Percentiles rank a stretch among this genome's conserved stretches.
Evolutionary conservation across 2,329 filamentous ascomycete genomes (phyloP).

Genomic region (Epichloe uncinata): DNA sequence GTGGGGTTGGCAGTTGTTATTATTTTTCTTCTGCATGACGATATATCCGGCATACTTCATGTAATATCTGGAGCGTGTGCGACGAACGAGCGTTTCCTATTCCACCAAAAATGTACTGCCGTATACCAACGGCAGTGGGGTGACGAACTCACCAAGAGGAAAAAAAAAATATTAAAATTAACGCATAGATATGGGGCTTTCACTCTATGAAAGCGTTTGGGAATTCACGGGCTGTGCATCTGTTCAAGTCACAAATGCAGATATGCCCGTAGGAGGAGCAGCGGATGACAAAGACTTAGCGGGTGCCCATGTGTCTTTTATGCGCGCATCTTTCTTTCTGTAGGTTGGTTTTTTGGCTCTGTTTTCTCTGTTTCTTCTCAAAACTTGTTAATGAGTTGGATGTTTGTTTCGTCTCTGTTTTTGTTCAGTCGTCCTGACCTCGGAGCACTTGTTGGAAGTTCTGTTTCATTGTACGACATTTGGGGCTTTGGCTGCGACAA

Average conservation of each 20-base stretch:
- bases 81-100: slow-evolving; percentile 4
- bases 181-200: slow-evolving; percentile 31
- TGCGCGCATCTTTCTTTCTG: slow-evolving; percentile 14
- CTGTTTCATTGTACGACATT: slow-evolving; percentile 9
- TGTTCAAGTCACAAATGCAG: slow-evolving; percentile 24
- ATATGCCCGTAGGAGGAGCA: slow-evolving; percentile 17
- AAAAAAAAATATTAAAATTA: slow-evolving; percentile 28
- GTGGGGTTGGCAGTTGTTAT: slow-evolving; percentile 8
- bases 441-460: slow-evolving; percentile 11
- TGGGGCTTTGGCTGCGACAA: background rate
- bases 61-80: slow-evolving; percentile 9
- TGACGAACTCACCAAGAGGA: slow-evolving; percentile 31
- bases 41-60: slow-evolving; percentile 9
- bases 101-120: slow-evolving; percentile 15
- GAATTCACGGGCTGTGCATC: slow-evolving; percentile 16
- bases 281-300: slow-evolving; percentile 23
- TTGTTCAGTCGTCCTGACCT: background rate
- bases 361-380: slow-evolving; percentile 10
- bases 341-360: background rate
- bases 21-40: background rate
- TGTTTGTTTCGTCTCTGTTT: slow-evolving; percentile 13
- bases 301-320: slow-evolving; percentile 16
- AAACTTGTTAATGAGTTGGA: slow-evolving; percentile 20
- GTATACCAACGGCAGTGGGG: slow-evolving; percentile 20
- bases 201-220: slow-evolving; percentile 14